phyloP scores from a whole-genome alignment of 495 filamentous ascomycete genomes.

The Penicillium flavigenum region DNA sequence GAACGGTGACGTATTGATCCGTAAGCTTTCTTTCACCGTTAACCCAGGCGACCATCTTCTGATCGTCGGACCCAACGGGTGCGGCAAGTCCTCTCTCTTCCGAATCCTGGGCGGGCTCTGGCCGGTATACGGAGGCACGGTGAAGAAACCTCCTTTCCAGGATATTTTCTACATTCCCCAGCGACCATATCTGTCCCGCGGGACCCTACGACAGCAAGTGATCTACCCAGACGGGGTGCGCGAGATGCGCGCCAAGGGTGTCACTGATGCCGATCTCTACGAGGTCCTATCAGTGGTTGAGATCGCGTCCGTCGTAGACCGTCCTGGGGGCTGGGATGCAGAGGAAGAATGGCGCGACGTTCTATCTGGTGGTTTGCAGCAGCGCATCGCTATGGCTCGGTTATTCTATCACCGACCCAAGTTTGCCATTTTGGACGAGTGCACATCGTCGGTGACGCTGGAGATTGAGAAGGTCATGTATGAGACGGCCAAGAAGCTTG shows the following conservation, averaged over 20 bases:
- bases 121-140: constrained; percentile 96
- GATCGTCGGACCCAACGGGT: constrained; percentile 95
- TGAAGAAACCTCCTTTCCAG: constrained; percentile 81
- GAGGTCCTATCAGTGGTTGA: constrained; percentile 74
- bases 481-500: constrained; percentile 85
- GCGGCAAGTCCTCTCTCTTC: constrained; percentile 94
- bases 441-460: constrained; percentile 87
- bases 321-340: constrained; percentile 84
- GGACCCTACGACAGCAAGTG: constrained; percentile 88
- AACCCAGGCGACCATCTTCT: constrained; percentile 84
- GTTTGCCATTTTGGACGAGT: constrained; percentile 92
- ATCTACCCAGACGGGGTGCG: constrained; percentile 91
- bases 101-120: constrained; percentile 94
- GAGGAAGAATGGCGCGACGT: constrained; percentile 96
- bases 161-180: constrained; percentile 99
- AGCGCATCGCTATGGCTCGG: constrained; percentile 96
- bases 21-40: constrained; percentile 80
- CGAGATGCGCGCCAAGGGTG: constrained; percentile 80
- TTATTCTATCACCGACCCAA: constrained; percentile 93
- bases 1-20: constrained; percentile 89
- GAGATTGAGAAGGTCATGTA: constrained; percentile 97
- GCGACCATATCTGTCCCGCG: constrained; percentile 86
- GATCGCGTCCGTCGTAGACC: constrained; percentile 79
- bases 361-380: constrained; percentile 85
- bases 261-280: constrained; percentile 78